phyloP scores from a whole-genome alignment of 2,329 filamentous ascomycete species.

The Geosmithia flava region DNA sequence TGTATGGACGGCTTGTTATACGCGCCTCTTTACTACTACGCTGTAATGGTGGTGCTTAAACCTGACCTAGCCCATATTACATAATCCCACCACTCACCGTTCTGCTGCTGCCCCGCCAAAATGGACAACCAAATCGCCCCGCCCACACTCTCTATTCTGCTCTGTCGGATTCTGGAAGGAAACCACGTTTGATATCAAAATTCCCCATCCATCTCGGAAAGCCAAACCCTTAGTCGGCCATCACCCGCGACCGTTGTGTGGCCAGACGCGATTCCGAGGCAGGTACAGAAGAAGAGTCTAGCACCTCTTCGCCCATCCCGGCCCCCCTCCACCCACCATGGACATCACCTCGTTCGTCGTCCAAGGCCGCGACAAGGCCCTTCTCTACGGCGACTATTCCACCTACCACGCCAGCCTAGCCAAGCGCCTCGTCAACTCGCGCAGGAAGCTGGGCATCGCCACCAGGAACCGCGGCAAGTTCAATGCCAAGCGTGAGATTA shows the following conservation, averaged over 20 bases:
- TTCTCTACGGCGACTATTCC: conserved; percentile 80
- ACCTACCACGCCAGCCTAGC: conserved; percentile 72
- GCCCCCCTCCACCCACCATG: conserved; percentile 38
- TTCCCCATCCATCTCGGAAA: neutral
- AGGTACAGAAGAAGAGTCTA: neutral
- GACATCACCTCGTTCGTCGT: conserved; percentile 81
- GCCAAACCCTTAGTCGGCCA: neutral
- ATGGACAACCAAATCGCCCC: neutral
- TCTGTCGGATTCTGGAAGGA: neutral
- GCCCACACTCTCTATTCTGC: neutral
- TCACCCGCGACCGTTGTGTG: neutral
- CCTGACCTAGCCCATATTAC: neutral
- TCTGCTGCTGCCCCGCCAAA: neutral
- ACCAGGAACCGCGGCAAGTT: conserved; percentile 85
- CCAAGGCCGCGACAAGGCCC: conserved; percentile 66
- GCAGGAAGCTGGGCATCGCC: conserved; percentile 73
- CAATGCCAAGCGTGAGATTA: conserved; percentile 55
- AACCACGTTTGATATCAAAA: neutral
- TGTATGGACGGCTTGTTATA: too few relatives aligned
- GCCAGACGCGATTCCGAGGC: too few relatives aligned
- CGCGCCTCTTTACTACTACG: too few relatives aligned
- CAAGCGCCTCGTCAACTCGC: conserved; percentile 68
- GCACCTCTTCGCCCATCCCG: neutral
- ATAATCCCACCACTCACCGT: too few relatives aligned
- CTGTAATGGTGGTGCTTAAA: too few relatives aligned